Evolutionary conservation across 2,329 filamentous ascomycete genomes (phyloP), one percentile per base, ranked within the genome.

Genomic region (Coniochaeta sp.): DNA sequence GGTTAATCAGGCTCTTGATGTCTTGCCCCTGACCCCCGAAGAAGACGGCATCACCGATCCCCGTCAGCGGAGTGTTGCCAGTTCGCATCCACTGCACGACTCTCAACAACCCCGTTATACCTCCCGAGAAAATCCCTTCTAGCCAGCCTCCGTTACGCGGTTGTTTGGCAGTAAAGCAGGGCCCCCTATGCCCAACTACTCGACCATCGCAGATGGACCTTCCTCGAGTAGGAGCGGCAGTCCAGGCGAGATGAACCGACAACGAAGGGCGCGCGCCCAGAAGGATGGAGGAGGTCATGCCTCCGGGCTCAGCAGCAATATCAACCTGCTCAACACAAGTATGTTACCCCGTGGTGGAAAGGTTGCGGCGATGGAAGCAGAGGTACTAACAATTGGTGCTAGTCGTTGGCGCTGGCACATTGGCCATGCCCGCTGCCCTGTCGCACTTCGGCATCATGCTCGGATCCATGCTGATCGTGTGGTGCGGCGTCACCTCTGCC

Each of bases 271-370:
- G 24, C 72, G 83, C 63, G 81, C 78, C 57, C 84, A 86, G 61
- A 91, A 91, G 71, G 83, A 87, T 68, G 80, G 77, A 52, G 86
- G 86, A 54, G 91, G 94, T 51, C 82, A 91, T 64, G 94, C 94
- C 60, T 87, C 89, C 60, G 95, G 89, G 83, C 69, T 86, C 51
- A 96, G 91, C 72, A 96, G 91, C 66, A 87, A 94, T 58, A 87
- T 97, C 71, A 99, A 99, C 68, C 77, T 99, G 57, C 78, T 97
- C 57, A 99, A 99, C 70, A 99, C 94, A 16, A 99, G 89, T 94
- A 78, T 53, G 82, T 62, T n/a, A 48, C 38, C 22, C 49, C 27
- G 30, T 22, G n/a, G 18, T 51, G 42, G 18, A 18, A 53, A 40
- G 24, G 54, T 62, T 5, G 3, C n/a, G n/a, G n/a, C 14, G 38